These are phyloP conservation scores for Russula brevipes DNA, from an alignment of 768 basidiomycete genomes.

Conservation along the genomic window DNA sequence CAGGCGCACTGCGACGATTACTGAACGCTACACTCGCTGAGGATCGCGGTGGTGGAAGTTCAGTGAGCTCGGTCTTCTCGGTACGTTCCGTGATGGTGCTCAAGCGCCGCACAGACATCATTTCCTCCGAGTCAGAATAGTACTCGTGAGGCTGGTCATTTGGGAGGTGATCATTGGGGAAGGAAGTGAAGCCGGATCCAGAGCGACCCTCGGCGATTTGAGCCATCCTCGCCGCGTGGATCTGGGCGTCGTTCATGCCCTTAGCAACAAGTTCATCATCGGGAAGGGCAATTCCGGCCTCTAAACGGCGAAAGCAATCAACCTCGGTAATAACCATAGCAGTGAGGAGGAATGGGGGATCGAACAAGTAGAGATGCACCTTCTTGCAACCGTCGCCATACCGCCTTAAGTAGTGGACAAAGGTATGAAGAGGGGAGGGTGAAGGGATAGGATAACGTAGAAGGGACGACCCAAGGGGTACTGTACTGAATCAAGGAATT, in stretches of 20 bases:
- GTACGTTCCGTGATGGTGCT: slow-evolving; percentile 26
- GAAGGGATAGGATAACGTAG: slow-evolving; percentile 31
- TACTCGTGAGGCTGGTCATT: slow-evolving; percentile 48
- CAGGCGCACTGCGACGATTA: slow-evolving; percentile 6
- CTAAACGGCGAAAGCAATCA: slow-evolving; percentile 26
- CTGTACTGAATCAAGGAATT: slow-evolving; percentile 33
- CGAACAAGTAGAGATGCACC: slow-evolving; percentile 27
- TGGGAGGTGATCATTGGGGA: slow-evolving; percentile 43
- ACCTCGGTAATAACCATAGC: slow-evolving; percentile 26
- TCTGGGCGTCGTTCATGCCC: slow-evolving; percentile 20
- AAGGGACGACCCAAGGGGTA: slow-evolving; percentile 21
- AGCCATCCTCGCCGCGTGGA: slow-evolving; percentile 20
- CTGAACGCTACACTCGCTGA: slow-evolving; percentile 9
- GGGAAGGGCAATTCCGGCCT: slow-evolving; percentile 27
- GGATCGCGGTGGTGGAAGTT: slow-evolving; percentile 13
- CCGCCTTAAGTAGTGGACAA: slow-evolving; percentile 22
- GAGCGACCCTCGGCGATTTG: slow-evolving; percentile 17
- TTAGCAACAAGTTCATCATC: slow-evolving; percentile 18
- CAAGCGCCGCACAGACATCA: slow-evolving; percentile 16
- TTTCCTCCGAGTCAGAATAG: slow-evolving; percentile 14
- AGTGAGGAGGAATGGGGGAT: slow-evolving; percentile 7
- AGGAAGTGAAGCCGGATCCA: slow-evolving; percentile 36
- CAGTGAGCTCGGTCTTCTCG: slow-evolving; percentile 21
- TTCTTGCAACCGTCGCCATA: slow-evolving; percentile 24
- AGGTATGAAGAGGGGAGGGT: slow-evolving; percentile 29